Conservation (phyloP, 192 early-diverging fungal species). For the Funneliformis geosporum region DNA sequence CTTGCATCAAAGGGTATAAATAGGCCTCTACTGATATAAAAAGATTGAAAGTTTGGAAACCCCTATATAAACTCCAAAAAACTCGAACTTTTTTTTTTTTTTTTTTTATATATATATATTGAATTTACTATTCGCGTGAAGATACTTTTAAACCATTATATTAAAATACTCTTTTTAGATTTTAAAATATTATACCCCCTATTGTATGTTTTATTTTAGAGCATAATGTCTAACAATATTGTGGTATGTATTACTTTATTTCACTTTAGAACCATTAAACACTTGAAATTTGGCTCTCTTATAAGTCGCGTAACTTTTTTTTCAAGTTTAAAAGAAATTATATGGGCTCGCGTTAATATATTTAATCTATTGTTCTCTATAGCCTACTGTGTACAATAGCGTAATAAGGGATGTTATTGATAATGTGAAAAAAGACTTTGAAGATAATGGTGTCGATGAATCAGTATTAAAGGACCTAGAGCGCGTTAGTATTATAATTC, state of each 20-base stretch:
- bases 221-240: conserved; percentile 8
- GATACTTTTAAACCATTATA: neutral
- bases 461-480: conserved; percentile 84
- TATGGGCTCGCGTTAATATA: neutral
- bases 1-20: conserved; percentile 15
- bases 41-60: neutral
- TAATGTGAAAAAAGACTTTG: conserved; percentile 84
- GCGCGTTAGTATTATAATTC: conserved; percentile 47
- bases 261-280: neutral
- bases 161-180: neutral
- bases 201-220: neutral
- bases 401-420: conserved; percentile 95
- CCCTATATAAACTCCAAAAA: neutral
- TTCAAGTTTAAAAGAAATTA: neutral
- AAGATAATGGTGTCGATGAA: conserved; percentile 87
- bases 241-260: neutral
- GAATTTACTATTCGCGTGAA: neutral
- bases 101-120: too few species aligned
- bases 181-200: neutral
- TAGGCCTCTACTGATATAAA: neutral
- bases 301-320: neutral
- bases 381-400: conserved; percentile 73
- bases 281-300: neutral
- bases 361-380: neutral
- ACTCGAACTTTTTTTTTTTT: neutral